Evolutionary conservation across 2,329 filamentous ascomycete genomes (phyloP), one percentile per base, ranked within the genome.

Genomic region (Fusarium austroafricanum): DNA sequence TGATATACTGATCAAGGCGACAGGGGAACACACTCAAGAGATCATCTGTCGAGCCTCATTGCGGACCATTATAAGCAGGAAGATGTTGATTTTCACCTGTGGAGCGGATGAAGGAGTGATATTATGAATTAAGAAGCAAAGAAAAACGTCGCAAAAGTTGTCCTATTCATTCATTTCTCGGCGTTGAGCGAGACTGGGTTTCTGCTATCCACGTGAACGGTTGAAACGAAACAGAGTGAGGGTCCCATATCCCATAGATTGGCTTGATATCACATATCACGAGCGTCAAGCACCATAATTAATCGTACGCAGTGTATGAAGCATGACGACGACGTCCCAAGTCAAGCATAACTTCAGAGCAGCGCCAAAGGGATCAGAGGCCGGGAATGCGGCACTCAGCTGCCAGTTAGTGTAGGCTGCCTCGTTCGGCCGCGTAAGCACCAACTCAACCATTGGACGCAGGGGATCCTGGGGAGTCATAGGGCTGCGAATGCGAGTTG

Each of bases 31-130:
- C 88, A 91, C 78, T 89, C 89, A 18, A 88, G 88, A 57, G 90
- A 90, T 55, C 91, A 92, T 75, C 80, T 93, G n/a, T 91, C 91
- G 57, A 84, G 87, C 64, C 88, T 93, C 61, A 89, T 93, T 40
- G 87, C 86, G 40, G 91, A 94, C 74, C 91, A 94, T 75, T 93
- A 94, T 78, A 89, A 91, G 68, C 82, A 85, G 26, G 90, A 93
- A 74, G 91, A 94, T 72, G 87, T 91, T 55, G 88, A 89, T 71
- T 87, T 89, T 64, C 82, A 87, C 63, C 76, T 84, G 11, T 82
- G 79, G 75, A 72, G 73, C 44, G 74, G 76, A 21, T 61, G 63
- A 63, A 68, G 66, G 70, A 46, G 39, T 55, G 42, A 53, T 59
- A 17, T 43, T 29, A 21, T 55, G 56, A 39, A 44, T 7, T 46